Percentiles rank a stretch among this genome's conserved stretches.
These are phyloP conservation scores for Cordyceps cicadae DNA, from an alignment of 2,329 filamentous ascomycete genomes.

Conservation along the genomic window DNA sequence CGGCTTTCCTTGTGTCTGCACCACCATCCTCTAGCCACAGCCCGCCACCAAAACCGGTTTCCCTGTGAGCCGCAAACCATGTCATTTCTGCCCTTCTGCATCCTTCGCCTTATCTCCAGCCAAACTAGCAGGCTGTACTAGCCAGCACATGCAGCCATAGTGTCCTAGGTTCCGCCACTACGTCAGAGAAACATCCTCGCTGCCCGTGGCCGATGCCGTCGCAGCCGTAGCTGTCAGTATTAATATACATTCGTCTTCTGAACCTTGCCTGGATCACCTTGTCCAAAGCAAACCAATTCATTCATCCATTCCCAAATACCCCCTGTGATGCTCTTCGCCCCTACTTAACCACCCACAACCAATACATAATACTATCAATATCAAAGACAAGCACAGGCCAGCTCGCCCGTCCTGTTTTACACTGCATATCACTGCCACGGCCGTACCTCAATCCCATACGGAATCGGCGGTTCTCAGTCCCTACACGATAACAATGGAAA, in stretches of 20 bases:
- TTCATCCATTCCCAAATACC: neutral
- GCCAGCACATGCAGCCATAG: neutral
- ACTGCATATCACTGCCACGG: too few relatives aligned
- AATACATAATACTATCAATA: too few relatives aligned
- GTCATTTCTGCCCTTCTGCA: neutral
- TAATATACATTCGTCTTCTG: neutral
- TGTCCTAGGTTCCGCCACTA: constrained; percentile 1
- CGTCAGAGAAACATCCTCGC: constrained; percentile 3
- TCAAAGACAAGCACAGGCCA: too few relatives aligned
- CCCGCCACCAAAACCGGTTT: constrained; percentile 5
- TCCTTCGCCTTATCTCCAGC: neutral
- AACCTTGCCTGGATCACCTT: too few relatives aligned
- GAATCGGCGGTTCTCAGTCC: neutral
- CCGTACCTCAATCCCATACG: too few relatives aligned
- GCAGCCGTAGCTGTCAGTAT: neutral
- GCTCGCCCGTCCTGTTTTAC: too few relatives aligned
- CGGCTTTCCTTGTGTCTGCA: too few relatives aligned
- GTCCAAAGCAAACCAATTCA: neutral
- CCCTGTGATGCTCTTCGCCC: neutral
- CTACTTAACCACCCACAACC: too few relatives aligned
- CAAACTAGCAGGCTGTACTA: neutral
- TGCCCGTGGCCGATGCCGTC: neutral
- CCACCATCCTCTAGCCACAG: neutral
- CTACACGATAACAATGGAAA: constrained; percentile 45
- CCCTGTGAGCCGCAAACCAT: neutral